Conservation (phyloP, 371 early-diverging fungal species). For the Apophysomyces trapeziformis region DNA sequence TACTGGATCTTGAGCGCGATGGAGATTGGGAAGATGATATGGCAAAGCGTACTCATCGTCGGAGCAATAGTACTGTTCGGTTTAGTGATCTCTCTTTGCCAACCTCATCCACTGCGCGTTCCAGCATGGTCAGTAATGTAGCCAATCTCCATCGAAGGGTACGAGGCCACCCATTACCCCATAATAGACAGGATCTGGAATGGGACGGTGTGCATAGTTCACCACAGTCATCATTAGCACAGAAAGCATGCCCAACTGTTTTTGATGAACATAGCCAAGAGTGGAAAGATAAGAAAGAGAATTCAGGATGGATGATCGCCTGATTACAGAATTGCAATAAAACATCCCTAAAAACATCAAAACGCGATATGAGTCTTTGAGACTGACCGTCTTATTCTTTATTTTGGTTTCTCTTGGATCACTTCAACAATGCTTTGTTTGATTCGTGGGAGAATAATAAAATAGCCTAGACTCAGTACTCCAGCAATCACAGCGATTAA, state of each 20-base stretch:
- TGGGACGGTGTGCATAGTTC: constrained; percentile 44
- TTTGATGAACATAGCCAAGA: constrained; percentile 11
- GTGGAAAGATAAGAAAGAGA: constrained; percentile 25
- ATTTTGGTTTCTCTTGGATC: background rate
- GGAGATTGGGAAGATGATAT: constrained; percentile 22
- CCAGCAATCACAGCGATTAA: constrained; percentile 25
- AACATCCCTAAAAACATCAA: background rate
- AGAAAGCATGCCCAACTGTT: background rate
- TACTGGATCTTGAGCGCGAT: constrained; percentile 28
- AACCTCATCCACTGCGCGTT: constrained; percentile 19
- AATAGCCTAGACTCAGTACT: constrained; percentile 19
- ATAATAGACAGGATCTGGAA: constrained; percentile 49
- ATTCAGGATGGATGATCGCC: constrained; percentile 33
- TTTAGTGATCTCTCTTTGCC: constrained; percentile 29
- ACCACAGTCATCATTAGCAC: constrained; percentile 17
- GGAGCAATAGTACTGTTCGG: constrained; percentile 41
- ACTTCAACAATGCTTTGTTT: background rate
- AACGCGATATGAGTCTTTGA: background rate
- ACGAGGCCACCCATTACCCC: constrained; percentile 37
- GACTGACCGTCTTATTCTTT: background rate
- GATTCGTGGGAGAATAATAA: constrained; percentile 25
- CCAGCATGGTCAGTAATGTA: constrained; percentile 29
- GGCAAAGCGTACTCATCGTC: constrained; percentile 22
- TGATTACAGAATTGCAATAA: constrained; percentile 11
- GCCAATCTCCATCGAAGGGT: constrained; percentile 46